Evolutionary conservation across 306 rosid genomes (phyloP), one percentile per base, ranked within the genome.

Genomic region (Amphicarpaea edgeworthii): DNA sequence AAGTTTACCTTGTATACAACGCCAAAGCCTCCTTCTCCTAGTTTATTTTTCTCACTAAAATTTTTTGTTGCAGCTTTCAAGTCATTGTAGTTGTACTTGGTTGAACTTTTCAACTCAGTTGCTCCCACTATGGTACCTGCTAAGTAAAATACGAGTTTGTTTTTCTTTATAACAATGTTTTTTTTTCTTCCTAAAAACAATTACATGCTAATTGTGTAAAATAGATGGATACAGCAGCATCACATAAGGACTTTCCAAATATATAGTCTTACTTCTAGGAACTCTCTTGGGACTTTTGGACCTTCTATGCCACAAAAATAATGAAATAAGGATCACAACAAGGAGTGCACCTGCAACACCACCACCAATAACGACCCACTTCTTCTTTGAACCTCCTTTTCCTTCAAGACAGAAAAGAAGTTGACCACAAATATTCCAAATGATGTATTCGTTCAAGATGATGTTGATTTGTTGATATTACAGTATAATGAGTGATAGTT

Each of bases 1-100:
- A 9, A 9, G 8, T 23, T 30, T 75, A 90, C 96, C 96, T 86
- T 90, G 78, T 86, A 90, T 21, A 90, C 94, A 12, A 81, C 82
- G 0, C 94, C 88, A 65, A 87, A 90, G 1, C 94, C 94, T 45
- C 94, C 94, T 76, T 87, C 87, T 54, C 94, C 94, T 4, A 90
- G 79, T 66, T 85, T 90, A 23, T 78, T 87, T 69, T 84, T 84
- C 38, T 72, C 80, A 32, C 76, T 84, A 37, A 87, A 90, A 42
- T 87, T 86, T 30, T 73, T 83, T 24, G 94, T 87, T 64, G 94
- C 94, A 1, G 63, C 58, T 62, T 90, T 85, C 82, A 90, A 73
- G 41, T 85, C 90, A 9, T 78, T 87, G 24, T 82, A 84, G 41
- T 60, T 87, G 53, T 78, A 90, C 65, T 46, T 82, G 15, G 78